Percentiles rank a stretch among this genome's conserved stretches.
Conservation (phyloP, 768 basidiomycete genomes). For the Lactarius indigo region DNA sequence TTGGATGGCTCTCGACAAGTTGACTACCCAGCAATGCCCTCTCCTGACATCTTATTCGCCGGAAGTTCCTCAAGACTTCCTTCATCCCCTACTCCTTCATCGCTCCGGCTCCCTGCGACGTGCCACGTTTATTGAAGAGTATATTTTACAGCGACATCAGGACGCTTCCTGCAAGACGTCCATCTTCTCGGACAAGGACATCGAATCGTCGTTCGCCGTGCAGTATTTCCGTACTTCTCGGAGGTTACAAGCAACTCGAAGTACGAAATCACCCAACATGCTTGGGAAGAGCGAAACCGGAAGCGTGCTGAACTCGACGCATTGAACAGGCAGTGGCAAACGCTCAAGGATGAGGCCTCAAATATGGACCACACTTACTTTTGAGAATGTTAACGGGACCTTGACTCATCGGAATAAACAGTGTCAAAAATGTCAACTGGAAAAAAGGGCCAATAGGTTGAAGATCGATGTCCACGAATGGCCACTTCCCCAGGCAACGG, state of each 20-base stretch:
- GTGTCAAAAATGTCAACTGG: background rate
- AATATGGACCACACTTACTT: background rate
- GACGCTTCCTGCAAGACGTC: background rate
- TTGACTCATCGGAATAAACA: background rate
- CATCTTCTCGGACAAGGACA: background rate
- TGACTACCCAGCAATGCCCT: background rate
- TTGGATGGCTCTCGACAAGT: background rate
- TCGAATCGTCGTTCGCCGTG: background rate
- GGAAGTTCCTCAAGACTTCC: background rate
- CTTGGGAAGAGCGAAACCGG: background rate
- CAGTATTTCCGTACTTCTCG: background rate
- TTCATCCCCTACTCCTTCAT: background rate
- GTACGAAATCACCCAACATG: background rate
- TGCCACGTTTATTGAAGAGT: background rate
- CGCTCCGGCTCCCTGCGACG: background rate
- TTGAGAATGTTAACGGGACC: background rate
- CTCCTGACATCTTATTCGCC: background rate
- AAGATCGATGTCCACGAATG: slow-evolving; percentile 5
- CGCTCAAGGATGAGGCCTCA: background rate
- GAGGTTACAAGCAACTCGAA: background rate
- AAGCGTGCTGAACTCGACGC: background rate
- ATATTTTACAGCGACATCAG: background rate
- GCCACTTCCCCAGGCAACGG: background rate
- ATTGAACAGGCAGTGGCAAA: background rate
- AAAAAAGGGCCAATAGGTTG: background rate